phyloP scores from a whole-genome alignment of 106 monocot genomes.

The Ottelia alismoides region DNA sequence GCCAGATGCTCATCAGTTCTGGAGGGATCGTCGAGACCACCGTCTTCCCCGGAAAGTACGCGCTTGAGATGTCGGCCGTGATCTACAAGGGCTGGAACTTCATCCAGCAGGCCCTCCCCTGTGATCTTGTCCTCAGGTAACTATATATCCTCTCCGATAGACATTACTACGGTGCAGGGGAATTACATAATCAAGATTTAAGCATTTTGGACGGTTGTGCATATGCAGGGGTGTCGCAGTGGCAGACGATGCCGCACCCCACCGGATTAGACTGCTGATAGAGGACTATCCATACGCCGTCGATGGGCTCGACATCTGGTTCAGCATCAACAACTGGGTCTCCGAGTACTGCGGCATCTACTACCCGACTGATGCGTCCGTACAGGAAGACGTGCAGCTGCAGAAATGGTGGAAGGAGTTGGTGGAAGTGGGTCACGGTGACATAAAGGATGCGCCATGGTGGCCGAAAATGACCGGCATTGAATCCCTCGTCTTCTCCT shows the following conservation, averaged over 20 bases:
- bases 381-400: no score
- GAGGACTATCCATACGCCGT: no score
- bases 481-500: constrained; percentile 15
- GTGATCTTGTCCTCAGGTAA: no score
- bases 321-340: constrained; percentile 55
- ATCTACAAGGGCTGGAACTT: constrained; percentile 47
- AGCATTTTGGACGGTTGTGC: no score
- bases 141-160: no score
- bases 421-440: constrained; percentile 56
- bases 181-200: no score
- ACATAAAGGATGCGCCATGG: constrained; percentile 62
- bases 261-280: constrained; percentile 46
- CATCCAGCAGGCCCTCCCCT: constrained; percentile 31
- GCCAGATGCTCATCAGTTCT: constrained; percentile 38
- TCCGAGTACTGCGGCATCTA: constrained; percentile 48
- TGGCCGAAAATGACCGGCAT: constrained; percentile 41
- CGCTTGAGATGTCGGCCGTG: constrained; percentile 29
- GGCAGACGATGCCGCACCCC: constrained; percentile 4
- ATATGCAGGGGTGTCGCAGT: constrained; percentile 54
- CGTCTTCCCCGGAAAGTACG: constrained; percentile 32
- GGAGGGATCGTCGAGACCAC: constrained; percentile 33
- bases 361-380: no score
- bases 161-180: no score
- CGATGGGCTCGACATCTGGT: no score
- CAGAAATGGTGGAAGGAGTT: constrained; percentile 54